Percentiles rank a stretch among this genome's conserved stretches.
Conservation (phyloP, 1,284 basidiomycete species). For the Vanrija pseudolonga region DNA sequence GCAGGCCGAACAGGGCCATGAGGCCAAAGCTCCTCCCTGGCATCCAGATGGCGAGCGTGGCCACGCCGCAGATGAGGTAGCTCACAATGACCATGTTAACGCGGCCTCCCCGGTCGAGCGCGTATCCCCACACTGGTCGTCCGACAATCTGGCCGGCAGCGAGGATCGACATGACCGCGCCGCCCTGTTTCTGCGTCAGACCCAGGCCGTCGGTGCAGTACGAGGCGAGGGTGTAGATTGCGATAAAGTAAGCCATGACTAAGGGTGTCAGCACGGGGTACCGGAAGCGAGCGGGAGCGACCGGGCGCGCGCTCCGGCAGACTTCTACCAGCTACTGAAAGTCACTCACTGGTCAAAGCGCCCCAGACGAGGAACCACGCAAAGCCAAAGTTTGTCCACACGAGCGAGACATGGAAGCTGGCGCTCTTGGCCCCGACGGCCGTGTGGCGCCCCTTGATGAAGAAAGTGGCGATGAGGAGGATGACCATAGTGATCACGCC, state of each 20-base stretch:
- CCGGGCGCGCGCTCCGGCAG: no score
- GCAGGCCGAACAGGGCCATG: slow-evolving; percentile 48
- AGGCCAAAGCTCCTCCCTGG: slow-evolving; percentile 45
- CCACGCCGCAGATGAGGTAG: slow-evolving; percentile 47
- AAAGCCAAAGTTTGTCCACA: neutral
- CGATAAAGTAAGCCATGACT: slow-evolving; percentile 51
- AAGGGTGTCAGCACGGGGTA: slow-evolving; percentile 1
- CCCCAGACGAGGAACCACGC: slow-evolving; percentile 10
- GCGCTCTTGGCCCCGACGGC: slow-evolving; percentile 21
- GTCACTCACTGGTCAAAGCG: slow-evolving; percentile 13
- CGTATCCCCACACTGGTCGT: slow-evolving; percentile 47
- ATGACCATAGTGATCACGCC: slow-evolving; percentile 45
- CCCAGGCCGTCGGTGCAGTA: slow-evolving; percentile 49
- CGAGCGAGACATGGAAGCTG: neutral
- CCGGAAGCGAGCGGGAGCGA: neutral
- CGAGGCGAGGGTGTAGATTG: slow-evolving; percentile 51
- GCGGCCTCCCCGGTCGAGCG: slow-evolving; percentile 47
- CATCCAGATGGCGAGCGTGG: slow-evolving; percentile 50
- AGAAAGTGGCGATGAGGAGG: slow-evolving; percentile 39
- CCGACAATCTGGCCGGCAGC: slow-evolving; percentile 52
- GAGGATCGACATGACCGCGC: slow-evolving; percentile 50
- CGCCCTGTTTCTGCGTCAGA: slow-evolving; percentile 48
- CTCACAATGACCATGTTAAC: slow-evolving; percentile 48
- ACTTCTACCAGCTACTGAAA: no score
- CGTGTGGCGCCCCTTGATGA: slow-evolving; percentile 41